phyloP scores from a whole-genome alignment of 2,329 filamentous ascomycete genomes.

The Beauveria bassiana region DNA sequence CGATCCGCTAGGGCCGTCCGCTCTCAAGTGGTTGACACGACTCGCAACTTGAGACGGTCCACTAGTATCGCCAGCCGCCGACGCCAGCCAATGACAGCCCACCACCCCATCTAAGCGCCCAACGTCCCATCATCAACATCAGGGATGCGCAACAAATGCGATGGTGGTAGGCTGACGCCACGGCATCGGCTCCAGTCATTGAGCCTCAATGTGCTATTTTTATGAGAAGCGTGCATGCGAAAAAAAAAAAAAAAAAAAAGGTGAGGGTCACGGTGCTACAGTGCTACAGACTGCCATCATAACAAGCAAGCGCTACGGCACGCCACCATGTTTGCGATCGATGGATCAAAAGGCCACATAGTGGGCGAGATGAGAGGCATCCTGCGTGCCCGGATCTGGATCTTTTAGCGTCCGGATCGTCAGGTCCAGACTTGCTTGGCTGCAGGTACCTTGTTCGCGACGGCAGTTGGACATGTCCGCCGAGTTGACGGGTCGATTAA shows the following conservation, averaged over 20 bases:
- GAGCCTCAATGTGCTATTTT: not conserved
- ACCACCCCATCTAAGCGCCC: slow-evolving; percentile 6
- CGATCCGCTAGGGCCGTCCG: not conserved
- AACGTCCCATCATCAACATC: not conserved
- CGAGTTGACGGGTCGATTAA: slow-evolving; percentile 24
- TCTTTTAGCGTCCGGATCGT: slow-evolving; percentile 2
- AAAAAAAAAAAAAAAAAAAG: not conserved
- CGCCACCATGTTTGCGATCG: not conserved
- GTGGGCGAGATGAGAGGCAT: slow-evolving; percentile 22
- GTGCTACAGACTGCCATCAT: no score
- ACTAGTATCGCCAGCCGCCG: slow-evolving; percentile 18
- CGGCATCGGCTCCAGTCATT: not conserved
- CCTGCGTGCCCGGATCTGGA: slow-evolving; percentile 1
- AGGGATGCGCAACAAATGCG: not conserved
- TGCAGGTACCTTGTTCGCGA: not conserved
- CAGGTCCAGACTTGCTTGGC: slow-evolving; percentile 7
- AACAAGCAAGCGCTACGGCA: not conserved
- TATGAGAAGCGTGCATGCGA: not conserved
- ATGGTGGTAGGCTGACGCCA: not conserved
- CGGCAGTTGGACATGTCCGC: not conserved
- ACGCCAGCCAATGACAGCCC: slow-evolving; percentile 18
- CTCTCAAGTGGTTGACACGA: not conserved
- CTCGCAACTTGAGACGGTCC: slow-evolving; percentile 14
- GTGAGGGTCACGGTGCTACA: not conserved
- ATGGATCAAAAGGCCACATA: slow-evolving; percentile 17